phyloP scores from a whole-genome alignment of 225 moss, liverwort and hornwort genomes.

The Marchantia polymorpha region DNA sequence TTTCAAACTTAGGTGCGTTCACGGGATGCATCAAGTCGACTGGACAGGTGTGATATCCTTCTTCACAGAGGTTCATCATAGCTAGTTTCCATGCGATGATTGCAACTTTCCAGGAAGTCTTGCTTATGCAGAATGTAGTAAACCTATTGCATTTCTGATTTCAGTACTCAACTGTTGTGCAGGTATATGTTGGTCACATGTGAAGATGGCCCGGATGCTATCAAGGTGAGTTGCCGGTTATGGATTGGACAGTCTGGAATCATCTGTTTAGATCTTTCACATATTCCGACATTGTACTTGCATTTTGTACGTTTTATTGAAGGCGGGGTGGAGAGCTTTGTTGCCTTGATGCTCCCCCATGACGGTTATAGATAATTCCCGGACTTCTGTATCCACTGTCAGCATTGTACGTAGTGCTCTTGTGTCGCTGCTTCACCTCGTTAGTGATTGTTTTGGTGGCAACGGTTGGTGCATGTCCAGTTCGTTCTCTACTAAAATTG shows the following conservation, averaged over 20 bases:
- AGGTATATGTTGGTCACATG: slow-evolving; percentile 99
- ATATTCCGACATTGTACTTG: too few relatives aligned
- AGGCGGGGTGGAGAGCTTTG: too few relatives aligned
- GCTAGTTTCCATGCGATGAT: background rate
- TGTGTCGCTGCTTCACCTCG: too few relatives aligned
- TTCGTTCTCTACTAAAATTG: too few relatives aligned
- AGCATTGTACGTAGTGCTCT: too few relatives aligned
- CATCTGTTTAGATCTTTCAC: too few relatives aligned
- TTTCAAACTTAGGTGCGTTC: slow-evolving; percentile 63
- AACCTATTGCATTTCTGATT: background rate
- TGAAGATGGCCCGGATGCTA: slow-evolving; percentile 86
- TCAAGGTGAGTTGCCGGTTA: slow-evolving; percentile 55
- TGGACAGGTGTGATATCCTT: slow-evolving; percentile 69
- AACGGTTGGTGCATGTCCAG: too few relatives aligned
- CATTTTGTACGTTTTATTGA: too few relatives aligned
- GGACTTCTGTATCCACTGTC: too few relatives aligned
- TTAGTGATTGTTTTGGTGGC: too few relatives aligned
- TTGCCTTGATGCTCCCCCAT: too few relatives aligned
- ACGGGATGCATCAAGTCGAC: slow-evolving; percentile 86
- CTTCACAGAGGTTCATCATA: background rate
- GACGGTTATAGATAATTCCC: too few relatives aligned
- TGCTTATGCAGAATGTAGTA: background rate
- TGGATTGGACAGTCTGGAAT: background rate
- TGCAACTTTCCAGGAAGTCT: background rate
- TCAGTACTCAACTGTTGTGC: slow-evolving; percentile 18